phyloP scores from a whole-genome alignment of 2,329 filamentous ascomycete genomes.

The Geoglossum cookeanum region DNA sequence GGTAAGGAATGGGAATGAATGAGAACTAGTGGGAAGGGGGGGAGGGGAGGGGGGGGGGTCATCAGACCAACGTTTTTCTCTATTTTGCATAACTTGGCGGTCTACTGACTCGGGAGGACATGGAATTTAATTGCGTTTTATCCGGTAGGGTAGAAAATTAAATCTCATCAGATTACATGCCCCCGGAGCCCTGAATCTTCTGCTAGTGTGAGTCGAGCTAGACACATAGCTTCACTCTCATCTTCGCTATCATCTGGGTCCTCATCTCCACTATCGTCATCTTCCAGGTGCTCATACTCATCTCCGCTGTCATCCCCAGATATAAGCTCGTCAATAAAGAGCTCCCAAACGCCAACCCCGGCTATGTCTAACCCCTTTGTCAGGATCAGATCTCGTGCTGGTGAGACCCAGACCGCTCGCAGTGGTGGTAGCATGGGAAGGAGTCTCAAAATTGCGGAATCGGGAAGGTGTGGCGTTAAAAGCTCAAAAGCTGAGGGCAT shows the following conservation, averaged over 20 bases:
- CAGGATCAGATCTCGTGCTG: background rate
- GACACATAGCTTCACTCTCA: background rate
- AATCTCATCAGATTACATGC: too few relatives aligned
- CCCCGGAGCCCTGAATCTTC: background rate
- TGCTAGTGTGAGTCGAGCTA: background rate
- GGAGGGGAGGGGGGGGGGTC: too few relatives aligned
- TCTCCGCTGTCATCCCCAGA: background rate
- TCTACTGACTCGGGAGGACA: too few relatives aligned
- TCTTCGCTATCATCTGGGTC: conserved; percentile 3
- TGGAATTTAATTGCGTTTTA: too few relatives aligned
- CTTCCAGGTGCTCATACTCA: background rate
- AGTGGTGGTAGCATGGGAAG: background rate
- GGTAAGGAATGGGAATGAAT: too few relatives aligned
- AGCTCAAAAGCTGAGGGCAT: background rate
- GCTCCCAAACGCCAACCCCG: background rate
- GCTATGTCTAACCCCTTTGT: background rate
- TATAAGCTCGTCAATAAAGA: background rate
- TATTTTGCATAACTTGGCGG: too few relatives aligned
- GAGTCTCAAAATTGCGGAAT: background rate
- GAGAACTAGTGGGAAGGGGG: too few relatives aligned
- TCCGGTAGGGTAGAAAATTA: too few relatives aligned
- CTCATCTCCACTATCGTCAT: background rate
- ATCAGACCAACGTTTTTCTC: too few relatives aligned
- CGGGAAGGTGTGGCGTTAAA: background rate
- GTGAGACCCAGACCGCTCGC: background rate